Base-by-base conservation (phyloP, 192 early-diverging fungal species). In the Obelidium mucronatum region DNA sequence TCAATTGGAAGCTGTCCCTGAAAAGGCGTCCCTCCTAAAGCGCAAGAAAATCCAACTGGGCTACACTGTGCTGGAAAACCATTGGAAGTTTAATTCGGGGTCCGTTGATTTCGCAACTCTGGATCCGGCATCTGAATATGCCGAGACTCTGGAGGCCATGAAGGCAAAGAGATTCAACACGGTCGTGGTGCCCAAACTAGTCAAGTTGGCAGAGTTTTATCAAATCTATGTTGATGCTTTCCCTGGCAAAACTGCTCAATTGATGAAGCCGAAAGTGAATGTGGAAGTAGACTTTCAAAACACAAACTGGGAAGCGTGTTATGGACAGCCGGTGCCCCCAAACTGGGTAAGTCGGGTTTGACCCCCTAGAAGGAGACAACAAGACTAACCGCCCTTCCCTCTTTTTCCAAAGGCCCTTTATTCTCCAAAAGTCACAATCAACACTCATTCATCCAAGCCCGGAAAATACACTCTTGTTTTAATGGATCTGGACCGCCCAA, bases 231-330 rank as follows among this genome's bases (percentile, higher is more conserved):
- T 67, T 0, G 84, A 87, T 56, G 81, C 70, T 4, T 74, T 85
- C 35, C 81, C 80, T 8, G 60, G 61, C 17, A 59, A 40, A 37
- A 30, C 36, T 0, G 63, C 71, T 33, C 54, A 64, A 13, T 19
- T 68, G 28, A 5, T 65, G 2, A 58, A 17, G 4, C 84, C 84
- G 2, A 56, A 36, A 5, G 76, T 83, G 61, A 77, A 82, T 58
- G 37, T 87, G n/a, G 80, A 85, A 68, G 53, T 86, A 34, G 83
- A 86, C 64, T 88, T 85, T 70, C 48, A 66, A 36, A 84, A 81
- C 65, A 84, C 81, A 6, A 53, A 74, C 2, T 88, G 87, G 87
- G 70, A 81, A 34, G 78, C 72, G 6, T 59, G 75, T 15, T 76
- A 75, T 60, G 87, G 87, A 1, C 85, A 88, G 35, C 80, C 61